A percentile compares a stretch with the other conserved stretches of the same genome.
Evolutionary conservation across 352 stramenopile species (phyloP).

Genomic region (Globisporangium sylvaticum): DNA sequence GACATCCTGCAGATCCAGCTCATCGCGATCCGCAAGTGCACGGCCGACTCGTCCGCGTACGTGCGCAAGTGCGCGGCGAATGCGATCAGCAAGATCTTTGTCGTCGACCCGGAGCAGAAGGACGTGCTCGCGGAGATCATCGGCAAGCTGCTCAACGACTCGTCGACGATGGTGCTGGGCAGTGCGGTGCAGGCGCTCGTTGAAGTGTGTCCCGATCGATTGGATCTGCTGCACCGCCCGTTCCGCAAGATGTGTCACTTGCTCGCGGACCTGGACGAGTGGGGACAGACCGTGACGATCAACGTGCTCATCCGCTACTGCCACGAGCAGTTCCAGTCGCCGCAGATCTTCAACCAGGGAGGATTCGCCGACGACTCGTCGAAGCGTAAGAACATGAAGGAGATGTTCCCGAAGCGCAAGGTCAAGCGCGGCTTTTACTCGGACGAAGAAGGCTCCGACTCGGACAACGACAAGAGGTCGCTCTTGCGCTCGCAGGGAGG

Average conservation of each 20-base stretch:
- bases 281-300: constrained; percentile 95
- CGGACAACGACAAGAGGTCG: constrained; percentile 26
- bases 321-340: constrained; percentile 93
- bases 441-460: constrained; percentile 93
- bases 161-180: constrained; percentile 96
- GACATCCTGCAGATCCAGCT: constrained; percentile 99
- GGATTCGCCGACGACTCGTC: constrained; percentile 9
- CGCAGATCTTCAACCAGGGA: constrained; percentile 39
- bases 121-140: constrained; percentile 93
- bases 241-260: constrained; percentile 98
- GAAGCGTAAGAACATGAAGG: constrained; percentile 36
- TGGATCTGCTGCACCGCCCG: constrained; percentile 93
- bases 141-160: constrained; percentile 91
- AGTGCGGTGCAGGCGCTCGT: constrained; percentile 93
- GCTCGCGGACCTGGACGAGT: constrained; percentile 98
- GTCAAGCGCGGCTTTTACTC: constrained; percentile 93
- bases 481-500: neutral
- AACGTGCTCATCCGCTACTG: constrained; percentile 95
- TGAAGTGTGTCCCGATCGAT: constrained; percentile 94
- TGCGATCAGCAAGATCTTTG: constrained; percentile 93
- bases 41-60: constrained; percentile 92
- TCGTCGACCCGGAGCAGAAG: constrained; percentile 86
- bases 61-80: constrained; percentile 97
- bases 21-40: constrained; percentile 92
- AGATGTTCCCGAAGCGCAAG: constrained; percentile 62